These are phyloP conservation scores for Parsonsia alboflavescens DNA, from an alignment of 257 asterid genomes.

Conservation along the genomic window DNA sequence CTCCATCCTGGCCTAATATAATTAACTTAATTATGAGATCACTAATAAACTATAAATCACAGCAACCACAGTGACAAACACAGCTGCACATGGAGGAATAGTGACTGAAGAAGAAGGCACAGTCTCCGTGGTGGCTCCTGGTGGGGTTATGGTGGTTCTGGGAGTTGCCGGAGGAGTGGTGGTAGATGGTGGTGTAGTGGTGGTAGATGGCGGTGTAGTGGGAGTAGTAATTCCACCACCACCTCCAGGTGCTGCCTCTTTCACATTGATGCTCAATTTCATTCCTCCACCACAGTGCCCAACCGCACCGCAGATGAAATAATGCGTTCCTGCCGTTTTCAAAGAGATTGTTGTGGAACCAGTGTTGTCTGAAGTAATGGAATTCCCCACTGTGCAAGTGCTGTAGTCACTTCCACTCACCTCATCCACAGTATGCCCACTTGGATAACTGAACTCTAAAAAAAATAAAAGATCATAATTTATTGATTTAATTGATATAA, in stretches of 20 bases:
- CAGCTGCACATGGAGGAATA: slow-evolving; percentile 13
- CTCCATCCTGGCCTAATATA: slow-evolving; percentile 27
- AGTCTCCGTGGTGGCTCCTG: neutral
- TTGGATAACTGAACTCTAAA: slow-evolving; percentile 66
- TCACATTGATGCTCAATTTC: slow-evolving; percentile 26
- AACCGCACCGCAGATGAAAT: slow-evolving; percentile 25
- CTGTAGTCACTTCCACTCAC: slow-evolving; percentile 54
- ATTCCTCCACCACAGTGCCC: slow-evolving; percentile 36
- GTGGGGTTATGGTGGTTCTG: slow-evolving; percentile 2
- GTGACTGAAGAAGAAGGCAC: slow-evolving; percentile 16
- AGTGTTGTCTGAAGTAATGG: slow-evolving; percentile 60
- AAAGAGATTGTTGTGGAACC: slow-evolving; percentile 41
- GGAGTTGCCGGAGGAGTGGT: slow-evolving; percentile 18
- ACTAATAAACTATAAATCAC: slow-evolving; percentile 8
- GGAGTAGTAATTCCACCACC: slow-evolving; percentile 10
- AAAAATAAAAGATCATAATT: neutral
- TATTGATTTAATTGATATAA: too few relatives aligned
- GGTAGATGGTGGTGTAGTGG: slow-evolving; percentile 12
- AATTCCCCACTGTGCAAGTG: slow-evolving; percentile 53
- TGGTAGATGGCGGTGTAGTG: slow-evolving; percentile 10
- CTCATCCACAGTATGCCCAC: slow-evolving; percentile 75
- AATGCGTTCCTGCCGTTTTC: slow-evolving; percentile 22
- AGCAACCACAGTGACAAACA: slow-evolving; percentile 4
- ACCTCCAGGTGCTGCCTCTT: slow-evolving; percentile 12
- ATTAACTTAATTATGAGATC: neutral